Conservation (phyloP, 1,284 basidiomycete genomes). For the Athelia sp. region DNA sequence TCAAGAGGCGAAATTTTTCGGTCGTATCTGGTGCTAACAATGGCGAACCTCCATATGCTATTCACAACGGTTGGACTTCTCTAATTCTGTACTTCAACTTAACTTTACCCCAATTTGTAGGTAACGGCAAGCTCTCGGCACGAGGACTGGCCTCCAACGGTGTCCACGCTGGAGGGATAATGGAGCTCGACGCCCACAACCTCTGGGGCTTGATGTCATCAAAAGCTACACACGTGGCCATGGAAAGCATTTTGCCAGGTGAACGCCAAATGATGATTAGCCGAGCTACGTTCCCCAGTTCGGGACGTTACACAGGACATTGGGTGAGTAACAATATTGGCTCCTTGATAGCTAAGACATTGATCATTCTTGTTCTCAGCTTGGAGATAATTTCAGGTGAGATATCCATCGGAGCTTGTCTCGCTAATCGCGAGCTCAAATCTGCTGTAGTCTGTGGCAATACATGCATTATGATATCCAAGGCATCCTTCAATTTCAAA, state of each 20-base stretch:
- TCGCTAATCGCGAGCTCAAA: neutral
- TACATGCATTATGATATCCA: conserved; percentile 57
- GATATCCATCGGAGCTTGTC: neutral
- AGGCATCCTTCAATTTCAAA: conserved; percentile 71
- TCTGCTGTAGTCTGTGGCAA: conserved; percentile 42
- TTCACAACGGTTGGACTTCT: conserved; percentile 54
- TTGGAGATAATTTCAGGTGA: conserved; percentile 68
- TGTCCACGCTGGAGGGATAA: conserved; percentile 47
- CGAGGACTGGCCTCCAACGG: conserved; percentile 59
- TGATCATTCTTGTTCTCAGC: conserved; percentile 26
- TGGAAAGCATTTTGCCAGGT: conserved; percentile 44
- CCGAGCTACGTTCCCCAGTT: conserved; percentile 61
- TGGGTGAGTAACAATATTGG: conserved; percentile 31
- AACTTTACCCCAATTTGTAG: conserved; percentile 18
- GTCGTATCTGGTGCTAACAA: conserved; percentile 44
- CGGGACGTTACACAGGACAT: conserved; percentile 61
- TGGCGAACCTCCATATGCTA: conserved; percentile 60
- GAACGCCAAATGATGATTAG: conserved; percentile 64
- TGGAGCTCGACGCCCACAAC: conserved; percentile 61
- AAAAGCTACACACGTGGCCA: conserved; percentile 50
- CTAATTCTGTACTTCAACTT: neutral
- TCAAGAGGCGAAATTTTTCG: conserved; percentile 15
- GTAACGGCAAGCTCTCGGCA: conserved; percentile 39
- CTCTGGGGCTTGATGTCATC: conserved; percentile 65
- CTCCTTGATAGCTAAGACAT: neutral